These are phyloP conservation scores for Metschnikowia arizonensis DNA, from an alignment of 805 yeast genomes.

Conservation along the genomic window DNA sequence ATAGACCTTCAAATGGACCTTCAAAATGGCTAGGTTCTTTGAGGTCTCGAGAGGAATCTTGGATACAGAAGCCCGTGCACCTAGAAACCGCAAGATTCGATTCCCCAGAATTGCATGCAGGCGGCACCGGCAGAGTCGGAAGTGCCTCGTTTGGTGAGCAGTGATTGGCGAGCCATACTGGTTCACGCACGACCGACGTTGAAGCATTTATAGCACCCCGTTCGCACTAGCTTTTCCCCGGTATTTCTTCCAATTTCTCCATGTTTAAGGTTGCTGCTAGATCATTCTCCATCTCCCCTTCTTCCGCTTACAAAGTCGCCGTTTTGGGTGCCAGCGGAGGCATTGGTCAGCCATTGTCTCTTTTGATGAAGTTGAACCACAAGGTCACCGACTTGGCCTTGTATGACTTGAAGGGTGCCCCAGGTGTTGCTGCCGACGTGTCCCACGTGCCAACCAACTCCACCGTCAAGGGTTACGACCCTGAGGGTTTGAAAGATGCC, in stretches of 20 bases:
- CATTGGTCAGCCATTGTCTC: slow-evolving; percentile 67
- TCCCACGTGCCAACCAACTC: slow-evolving; percentile 94
- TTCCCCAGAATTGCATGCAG: slow-evolving; percentile 1
- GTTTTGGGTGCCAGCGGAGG: slow-evolving; percentile 90
- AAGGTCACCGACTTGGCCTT: slow-evolving; percentile 82
- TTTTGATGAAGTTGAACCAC: slow-evolving; percentile 80
- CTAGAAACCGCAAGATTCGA: neutral
- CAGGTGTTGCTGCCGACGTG: slow-evolving; percentile 95
- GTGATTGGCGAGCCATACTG: slow-evolving; percentile 6
- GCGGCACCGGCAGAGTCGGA: slow-evolving; percentile 5
- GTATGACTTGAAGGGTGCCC: slow-evolving; percentile 87
- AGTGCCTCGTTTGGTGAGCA: neutral
- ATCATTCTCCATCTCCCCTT: slow-evolving; percentile 63
- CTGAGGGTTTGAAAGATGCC: slow-evolving; percentile 71
- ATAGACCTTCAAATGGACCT: no score
- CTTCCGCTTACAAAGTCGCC: slow-evolving; percentile 66
- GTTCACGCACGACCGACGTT: slow-evolving; percentile 2
- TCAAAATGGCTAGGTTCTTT: no score
- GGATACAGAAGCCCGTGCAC: no score
- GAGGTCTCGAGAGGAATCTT: no score
- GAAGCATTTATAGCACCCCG: slow-evolving; percentile 5
- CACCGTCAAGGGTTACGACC: slow-evolving; percentile 80
- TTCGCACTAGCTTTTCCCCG: slow-evolving; percentile 4
- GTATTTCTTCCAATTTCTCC: slow-evolving; percentile 7
- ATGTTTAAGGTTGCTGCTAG: slow-evolving; percentile 61